These are phyloP conservation scores for Lentinus polychrous DNA, from an alignment of 1,284 basidiomycete species.

Conservation along the genomic window DNA sequence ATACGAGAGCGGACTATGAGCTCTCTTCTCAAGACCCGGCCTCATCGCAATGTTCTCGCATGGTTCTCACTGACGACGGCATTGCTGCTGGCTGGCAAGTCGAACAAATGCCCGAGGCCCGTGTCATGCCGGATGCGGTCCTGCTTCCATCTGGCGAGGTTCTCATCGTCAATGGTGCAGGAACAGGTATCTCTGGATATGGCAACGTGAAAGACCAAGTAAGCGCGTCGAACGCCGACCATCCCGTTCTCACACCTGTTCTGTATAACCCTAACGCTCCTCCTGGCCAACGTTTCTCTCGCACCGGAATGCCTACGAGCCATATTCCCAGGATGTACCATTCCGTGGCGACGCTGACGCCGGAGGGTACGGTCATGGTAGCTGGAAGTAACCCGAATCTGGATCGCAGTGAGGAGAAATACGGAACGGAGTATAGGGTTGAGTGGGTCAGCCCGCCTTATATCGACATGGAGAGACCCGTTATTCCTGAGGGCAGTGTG, in stretches of 20 bases:
- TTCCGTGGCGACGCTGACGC: constrained; percentile 68
- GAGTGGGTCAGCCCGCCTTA: constrained; percentile 75
- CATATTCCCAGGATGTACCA: constrained; percentile 80
- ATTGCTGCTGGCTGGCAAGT: constrained; percentile 68
- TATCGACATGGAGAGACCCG: constrained; percentile 50
- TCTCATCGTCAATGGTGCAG: constrained; percentile 72
- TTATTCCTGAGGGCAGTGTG: constrained; percentile 35
- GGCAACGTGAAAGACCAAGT: constrained; percentile 70
- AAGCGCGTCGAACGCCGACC: constrained; percentile 73
- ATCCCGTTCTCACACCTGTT: constrained; percentile 68
- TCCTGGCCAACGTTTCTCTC: constrained; percentile 56
- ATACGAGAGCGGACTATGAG: constrained; percentile 48
- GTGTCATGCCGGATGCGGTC: constrained; percentile 78
- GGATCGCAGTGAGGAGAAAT: constrained; percentile 61
- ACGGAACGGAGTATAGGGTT: constrained; percentile 75
- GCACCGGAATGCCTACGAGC: constrained; percentile 56
- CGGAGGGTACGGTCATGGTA: constrained; percentile 65
- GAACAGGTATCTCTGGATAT: constrained; percentile 76
- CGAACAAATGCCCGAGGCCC: constrained; percentile 67
- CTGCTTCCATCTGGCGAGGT: constrained; percentile 76
- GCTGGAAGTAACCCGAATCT: constrained; percentile 82
- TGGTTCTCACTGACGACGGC: constrained; percentile 57
- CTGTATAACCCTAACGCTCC: constrained; percentile 67
- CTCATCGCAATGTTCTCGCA: constrained; percentile 66
- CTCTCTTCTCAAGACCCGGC: constrained; percentile 68